Evolutionary conservation across 1,284 basidiomycete species (phyloP).

Genomic region (Neolentinus lepideus): DNA sequence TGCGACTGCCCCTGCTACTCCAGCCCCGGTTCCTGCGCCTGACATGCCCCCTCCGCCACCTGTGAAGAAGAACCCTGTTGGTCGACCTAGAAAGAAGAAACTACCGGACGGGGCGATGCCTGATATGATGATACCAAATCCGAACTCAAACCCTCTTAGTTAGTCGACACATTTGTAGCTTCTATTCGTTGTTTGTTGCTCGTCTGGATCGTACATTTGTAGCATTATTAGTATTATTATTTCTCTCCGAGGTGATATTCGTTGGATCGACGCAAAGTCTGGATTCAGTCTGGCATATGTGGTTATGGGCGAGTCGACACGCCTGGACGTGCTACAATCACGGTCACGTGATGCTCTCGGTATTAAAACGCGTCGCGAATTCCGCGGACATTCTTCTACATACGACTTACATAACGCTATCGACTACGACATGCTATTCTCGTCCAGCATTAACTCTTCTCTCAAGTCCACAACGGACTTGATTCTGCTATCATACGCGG

Average conservation of each 20-base stretch:
- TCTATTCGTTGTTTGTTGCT: neutral
- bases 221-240: neutral
- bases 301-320: too few relatives aligned
- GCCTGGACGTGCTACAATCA: too few relatives aligned
- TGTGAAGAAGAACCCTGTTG: neutral
- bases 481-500: neutral
- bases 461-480: neutral
- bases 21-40: constrained; percentile 7
- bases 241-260: neutral
- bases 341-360: too few relatives aligned
- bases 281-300: too few relatives aligned
- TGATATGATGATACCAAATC: neutral
- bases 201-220: neutral
- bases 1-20: constrained; percentile 12
- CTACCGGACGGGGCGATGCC: neutral
- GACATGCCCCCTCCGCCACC: neutral
- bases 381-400: too few relatives aligned
- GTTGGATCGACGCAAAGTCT: neutral
- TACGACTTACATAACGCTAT: too few relatives aligned
- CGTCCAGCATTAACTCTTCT: neutral
- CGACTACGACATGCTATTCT: constrained; percentile 1
- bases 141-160: neutral
- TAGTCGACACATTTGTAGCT: neutral
- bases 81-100: neutral
- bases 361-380: too few relatives aligned